Base-by-base conservation (phyloP, 2,329 filamentous ascomycete species). In the Massarina eburnea region DNA sequence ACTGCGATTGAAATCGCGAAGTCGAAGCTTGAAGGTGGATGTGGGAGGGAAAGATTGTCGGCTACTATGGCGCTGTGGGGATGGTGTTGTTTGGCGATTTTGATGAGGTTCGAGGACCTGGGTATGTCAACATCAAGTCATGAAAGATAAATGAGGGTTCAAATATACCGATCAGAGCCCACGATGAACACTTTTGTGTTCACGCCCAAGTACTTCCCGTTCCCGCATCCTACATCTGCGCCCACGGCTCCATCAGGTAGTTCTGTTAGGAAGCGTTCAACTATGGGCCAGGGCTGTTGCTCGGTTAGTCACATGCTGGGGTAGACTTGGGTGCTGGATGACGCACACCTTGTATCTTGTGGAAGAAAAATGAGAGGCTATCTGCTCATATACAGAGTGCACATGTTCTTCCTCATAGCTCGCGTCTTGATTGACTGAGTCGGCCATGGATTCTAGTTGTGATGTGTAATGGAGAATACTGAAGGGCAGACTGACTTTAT, bases 1-100 rank as follows among this genome's bases (percentile, higher is more conserved):
- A 97, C 94, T 38, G 94, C 94, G 61, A 99, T 91, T 61, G 87
- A 94, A 55, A 97, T 94, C 46, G 83, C 91, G 68, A 97, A 97
- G 71, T 97, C 92, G 66, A 88, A 88, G 61, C 75, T 52, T 55
- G 67, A 48, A 7, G 58, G 47, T 9, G 82, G 87, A 68, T 96
- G 92, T 3, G 94, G 94, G 17, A 96, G 79, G n/a, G 79, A 78
- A 8, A 97, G 79, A 39, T 84, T 86, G 68, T 97, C 92, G 27
- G 91, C 91, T 32, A 96, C 84, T 24, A 90, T 70, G 15, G 86
- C 82, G 50, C 86, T 80, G 57, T 88, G 85, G 7, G 81, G 81
- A 46, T 79, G 71, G 41, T 79, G 72, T 17, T 57, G 51, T 33
- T 69, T 66, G 15, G 83, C 84, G 57, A 86, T 83, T 29, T 73